phyloP scores from a whole-genome alignment of 2,329 filamentous ascomycete genomes.

The Penicillium sp. region DNA sequence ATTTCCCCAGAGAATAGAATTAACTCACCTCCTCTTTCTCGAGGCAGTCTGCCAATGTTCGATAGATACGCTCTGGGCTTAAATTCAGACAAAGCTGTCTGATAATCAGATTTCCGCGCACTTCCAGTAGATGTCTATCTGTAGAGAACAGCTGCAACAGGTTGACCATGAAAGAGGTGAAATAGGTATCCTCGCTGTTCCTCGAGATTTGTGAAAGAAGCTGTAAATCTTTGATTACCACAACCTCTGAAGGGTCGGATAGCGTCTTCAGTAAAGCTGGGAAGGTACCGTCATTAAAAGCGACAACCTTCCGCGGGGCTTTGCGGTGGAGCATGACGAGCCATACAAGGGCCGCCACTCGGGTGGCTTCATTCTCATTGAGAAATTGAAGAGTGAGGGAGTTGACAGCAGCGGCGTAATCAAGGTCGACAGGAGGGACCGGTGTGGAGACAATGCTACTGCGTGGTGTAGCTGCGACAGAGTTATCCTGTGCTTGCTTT shows the following conservation, averaged over 20 bases:
- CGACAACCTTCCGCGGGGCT: conserved; percentile 86
- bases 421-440: conserved; percentile 64
- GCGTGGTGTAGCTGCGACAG: conserved; percentile 45
- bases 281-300: conserved; percentile 96
- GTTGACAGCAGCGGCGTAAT: conserved; percentile 92
- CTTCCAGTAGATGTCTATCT: conserved; percentile 85
- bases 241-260: conserved; percentile 90
- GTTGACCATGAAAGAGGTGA: conserved; percentile 97
- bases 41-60: conserved; percentile 91
- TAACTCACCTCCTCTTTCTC: conserved; percentile 76
- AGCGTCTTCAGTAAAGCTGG: conserved; percentile 93
- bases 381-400: conserved; percentile 90
- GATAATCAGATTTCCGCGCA: conserved; percentile 92
- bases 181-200: conserved; percentile 96
- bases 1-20: not conserved
- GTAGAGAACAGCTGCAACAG: conserved; percentile 93
- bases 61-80: conserved; percentile 91
- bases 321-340: conserved; percentile 97
- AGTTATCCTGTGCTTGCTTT: conserved; percentile 33
- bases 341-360: conserved; percentile 92
- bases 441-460: conserved; percentile 49
- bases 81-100: conserved; percentile 89
- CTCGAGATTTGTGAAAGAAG: conserved; percentile 92
- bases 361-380: conserved; percentile 93
- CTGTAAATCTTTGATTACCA: conserved; percentile 91